Conservation (phyloP, 2,329 filamentous ascomycete species). For the Coniochaeta prunicola region DNA sequence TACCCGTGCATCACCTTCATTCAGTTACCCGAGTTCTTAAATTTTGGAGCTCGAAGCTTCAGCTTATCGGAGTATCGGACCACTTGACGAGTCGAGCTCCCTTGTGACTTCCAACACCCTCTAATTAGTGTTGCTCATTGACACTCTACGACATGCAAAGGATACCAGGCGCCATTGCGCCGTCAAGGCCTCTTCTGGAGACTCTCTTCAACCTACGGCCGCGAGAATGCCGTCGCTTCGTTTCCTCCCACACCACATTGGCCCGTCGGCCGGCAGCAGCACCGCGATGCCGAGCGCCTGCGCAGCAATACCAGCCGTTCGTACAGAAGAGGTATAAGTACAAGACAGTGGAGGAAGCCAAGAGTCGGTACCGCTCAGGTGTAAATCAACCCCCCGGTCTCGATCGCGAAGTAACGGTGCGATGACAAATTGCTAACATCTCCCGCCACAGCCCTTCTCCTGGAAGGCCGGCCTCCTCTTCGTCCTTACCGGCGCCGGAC, state of each 20-base stretch:
- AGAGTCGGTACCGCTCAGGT: constrained; percentile 49
- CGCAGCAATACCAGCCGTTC: constrained; percentile 16
- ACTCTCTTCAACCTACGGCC: constrained; percentile 21
- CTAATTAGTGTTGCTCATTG: not conserved
- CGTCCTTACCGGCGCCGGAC: constrained; percentile 64
- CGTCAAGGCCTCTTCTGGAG: constrained; percentile 27
- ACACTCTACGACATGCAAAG: constrained; percentile 1
- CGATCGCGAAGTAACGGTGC: constrained; percentile 6
- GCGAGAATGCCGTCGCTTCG: constrained; percentile 34
- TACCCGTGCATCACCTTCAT: not conserved
- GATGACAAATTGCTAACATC: not conserved
- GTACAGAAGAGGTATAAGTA: constrained; percentile 31
- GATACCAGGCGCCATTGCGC: constrained; percentile 31
- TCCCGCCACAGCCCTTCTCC: constrained; percentile 67
- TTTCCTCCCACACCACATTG: constrained; percentile 22
- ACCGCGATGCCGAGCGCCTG: constrained; percentile 4
- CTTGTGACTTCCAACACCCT: not conserved
- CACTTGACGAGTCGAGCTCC: not conserved
- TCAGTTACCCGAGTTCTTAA: not conserved
- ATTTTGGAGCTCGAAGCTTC: not conserved
- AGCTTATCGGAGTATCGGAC: constrained; percentile 1
- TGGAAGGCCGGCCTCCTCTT: constrained; percentile 87
- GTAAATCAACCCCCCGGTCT: constrained; percentile 26
- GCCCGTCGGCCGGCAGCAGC: constrained; percentile 14
- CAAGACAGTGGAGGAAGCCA: constrained; percentile 53